These are phyloP conservation scores for Tanacetum coccineum DNA, from an alignment of 129 eudicot species.

Conservation along the genomic window DNA sequence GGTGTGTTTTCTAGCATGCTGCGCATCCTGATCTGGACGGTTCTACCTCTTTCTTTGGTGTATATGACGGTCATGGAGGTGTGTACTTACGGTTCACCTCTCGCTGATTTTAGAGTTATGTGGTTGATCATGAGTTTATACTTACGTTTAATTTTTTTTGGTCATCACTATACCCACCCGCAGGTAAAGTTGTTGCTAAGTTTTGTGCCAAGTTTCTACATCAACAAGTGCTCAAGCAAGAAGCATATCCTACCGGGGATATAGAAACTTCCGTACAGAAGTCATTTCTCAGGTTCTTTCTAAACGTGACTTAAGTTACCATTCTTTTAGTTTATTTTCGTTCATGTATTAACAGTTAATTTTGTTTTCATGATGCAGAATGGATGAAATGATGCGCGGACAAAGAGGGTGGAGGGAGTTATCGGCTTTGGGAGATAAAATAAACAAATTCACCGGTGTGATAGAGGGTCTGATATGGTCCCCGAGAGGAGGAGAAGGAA, in stretches of 20 bases:
- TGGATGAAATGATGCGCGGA: slow-evolving; percentile 99
- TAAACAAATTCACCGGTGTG: slow-evolving; percentile 84
- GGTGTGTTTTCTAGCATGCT: slow-evolving; percentile 65
- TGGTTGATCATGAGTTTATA: slow-evolving; percentile 18
- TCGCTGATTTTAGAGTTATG: neutral
- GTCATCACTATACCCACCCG: slow-evolving; percentile 13
- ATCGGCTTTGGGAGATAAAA: slow-evolving; percentile 80
- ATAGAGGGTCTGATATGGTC: slow-evolving; percentile 94
- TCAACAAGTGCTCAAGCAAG: slow-evolving; percentile 91
- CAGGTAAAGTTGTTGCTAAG: slow-evolving; percentile 98
- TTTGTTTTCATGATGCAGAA: slow-evolving; percentile 42
- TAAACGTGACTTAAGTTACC: neutral
- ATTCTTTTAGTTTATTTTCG: neutral
- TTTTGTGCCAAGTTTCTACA: slow-evolving; percentile 98
- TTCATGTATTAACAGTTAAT: neutral
- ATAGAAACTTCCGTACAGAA: slow-evolving; percentile 78
- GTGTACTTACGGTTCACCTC: slow-evolving; percentile 20
- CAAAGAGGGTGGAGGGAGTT: slow-evolving; percentile 99
- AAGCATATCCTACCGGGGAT: slow-evolving; percentile 81
- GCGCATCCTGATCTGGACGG: slow-evolving; percentile 73
- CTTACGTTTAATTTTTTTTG: neutral
- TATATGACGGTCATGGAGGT: slow-evolving; percentile 99
- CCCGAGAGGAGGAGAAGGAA: slow-evolving; percentile 72
- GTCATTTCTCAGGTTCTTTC: slow-evolving; percentile 75
- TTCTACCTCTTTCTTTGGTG: slow-evolving; percentile 92